phyloP scores from a whole-genome alignment of 306 rosid genomes.

The Echinosophora koreensis region DNA sequence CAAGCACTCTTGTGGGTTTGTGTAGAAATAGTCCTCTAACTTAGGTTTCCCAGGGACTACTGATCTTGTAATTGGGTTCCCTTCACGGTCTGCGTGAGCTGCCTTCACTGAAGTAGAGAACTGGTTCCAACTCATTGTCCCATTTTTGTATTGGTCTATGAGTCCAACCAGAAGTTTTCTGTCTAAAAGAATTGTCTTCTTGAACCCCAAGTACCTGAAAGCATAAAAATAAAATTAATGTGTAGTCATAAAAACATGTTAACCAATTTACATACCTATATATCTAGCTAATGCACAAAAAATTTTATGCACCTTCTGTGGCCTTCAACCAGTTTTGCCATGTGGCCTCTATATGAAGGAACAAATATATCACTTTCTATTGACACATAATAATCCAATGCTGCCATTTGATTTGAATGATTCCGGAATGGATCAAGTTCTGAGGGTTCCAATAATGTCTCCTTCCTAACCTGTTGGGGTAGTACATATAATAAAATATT shows the following conservation, averaged over 20 bases:
- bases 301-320: slow-evolving; percentile 65
- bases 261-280: background rate
- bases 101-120: slow-evolving; percentile 61
- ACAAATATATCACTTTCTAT: slow-evolving; percentile 77
- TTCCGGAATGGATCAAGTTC: slow-evolving; percentile 71
- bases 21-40: slow-evolving; percentile 84
- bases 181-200: slow-evolving; percentile 66
- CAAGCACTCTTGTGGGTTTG: slow-evolving; percentile 78
- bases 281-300: background rate
- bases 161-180: slow-evolving; percentile 62
- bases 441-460: slow-evolving; percentile 68
- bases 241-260: background rate
- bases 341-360: slow-evolving; percentile 77
- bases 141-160: slow-evolving; percentile 62
- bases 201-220: slow-evolving; percentile 77
- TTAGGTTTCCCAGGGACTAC: slow-evolving; percentile 65
- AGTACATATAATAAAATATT: background rate
- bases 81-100: slow-evolving; percentile 62
- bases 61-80: slow-evolving; percentile 62
- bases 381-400: slow-evolving; percentile 78
- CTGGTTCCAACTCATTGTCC: slow-evolving; percentile 64
- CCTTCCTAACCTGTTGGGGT: slow-evolving; percentile 58
- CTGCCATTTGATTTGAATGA: slow-evolving; percentile 85
- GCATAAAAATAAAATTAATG: background rate
- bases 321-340: slow-evolving; percentile 89